Evolutionary conservation across 2,329 filamentous ascomycete genomes (phyloP).

Genomic region (Fusarium multiceps): DNA sequence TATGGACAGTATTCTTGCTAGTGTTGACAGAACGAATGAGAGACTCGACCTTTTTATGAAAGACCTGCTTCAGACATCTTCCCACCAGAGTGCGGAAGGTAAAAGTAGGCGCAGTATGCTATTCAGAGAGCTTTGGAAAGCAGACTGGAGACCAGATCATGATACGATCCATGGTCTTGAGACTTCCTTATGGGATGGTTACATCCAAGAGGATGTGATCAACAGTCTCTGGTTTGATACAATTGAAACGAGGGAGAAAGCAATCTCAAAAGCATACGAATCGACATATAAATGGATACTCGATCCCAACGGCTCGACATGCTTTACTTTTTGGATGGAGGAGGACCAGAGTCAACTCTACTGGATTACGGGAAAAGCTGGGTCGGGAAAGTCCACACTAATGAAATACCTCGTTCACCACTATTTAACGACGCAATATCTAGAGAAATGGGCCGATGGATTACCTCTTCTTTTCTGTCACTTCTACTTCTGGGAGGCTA

Average conservation of each 20-base stretch:
- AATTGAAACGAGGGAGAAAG: accelerated
- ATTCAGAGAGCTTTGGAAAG: too few relatives aligned
- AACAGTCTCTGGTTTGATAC: too few relatives aligned
- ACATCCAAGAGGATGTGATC: accelerated
- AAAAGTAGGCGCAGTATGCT: accelerated
- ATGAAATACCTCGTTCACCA: background rate
- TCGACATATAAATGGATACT: too few relatives aligned
- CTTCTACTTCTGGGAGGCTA: background rate
- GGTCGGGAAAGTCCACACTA: background rate
- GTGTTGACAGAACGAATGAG: accelerated
- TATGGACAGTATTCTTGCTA: too few relatives aligned
- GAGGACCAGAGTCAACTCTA: background rate
- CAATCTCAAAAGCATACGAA: accelerated
- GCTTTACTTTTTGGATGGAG: too few relatives aligned
- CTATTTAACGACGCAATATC: accelerated
- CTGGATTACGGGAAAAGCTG: background rate
- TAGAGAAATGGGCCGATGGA: accelerated
- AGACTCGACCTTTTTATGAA: too few relatives aligned
- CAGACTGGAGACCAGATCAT: too few relatives aligned
- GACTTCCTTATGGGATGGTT: too few relatives aligned
- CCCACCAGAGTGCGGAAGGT: accelerated
- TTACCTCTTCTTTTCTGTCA: background rate
- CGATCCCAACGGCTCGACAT: too few relatives aligned
- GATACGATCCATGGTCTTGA: too few relatives aligned
- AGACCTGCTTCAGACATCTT: too few relatives aligned